Evolutionary conservation across 179 eudicot species (phyloP), one percentile per base, ranked within the genome.

Genomic region (Silene vulgaris): DNA sequence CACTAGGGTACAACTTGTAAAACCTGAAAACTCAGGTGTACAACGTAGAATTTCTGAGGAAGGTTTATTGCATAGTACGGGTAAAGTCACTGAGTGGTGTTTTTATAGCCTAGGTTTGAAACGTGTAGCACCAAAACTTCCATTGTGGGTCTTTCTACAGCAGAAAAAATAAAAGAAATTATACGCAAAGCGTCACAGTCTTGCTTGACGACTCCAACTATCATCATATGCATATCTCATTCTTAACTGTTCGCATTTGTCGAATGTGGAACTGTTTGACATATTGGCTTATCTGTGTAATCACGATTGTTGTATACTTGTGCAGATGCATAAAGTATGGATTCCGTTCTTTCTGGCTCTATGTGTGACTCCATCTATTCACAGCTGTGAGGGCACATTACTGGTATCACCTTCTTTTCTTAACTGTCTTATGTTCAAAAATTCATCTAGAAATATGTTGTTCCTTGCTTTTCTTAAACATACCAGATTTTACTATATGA

Each of bases 321-420:
- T 84, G 87, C 91, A 93, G 99, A 91, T 93, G 98, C 97, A 84
- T 82, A 85, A 79, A 81, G 98, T 91, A 71, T 80, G 91, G 86
- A 74, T 90, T 76, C 97, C 93, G 21, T 93, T 79, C 85, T 93
- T 89, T 79, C 74, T 91, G 62, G 90, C 98, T 12, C 82, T 93
- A 75, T 84, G 85, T 76, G 81, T 91, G 74, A 86, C 97, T 32
- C 91, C 99, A 48, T 78, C 85, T 76, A 84, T 90, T 72, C 98
- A 87, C 84, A 77, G 98, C 83, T 91, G 91, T 74, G 99, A 96
- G 77, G 98, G 99, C 35, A 88, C 98, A 32, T 82, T 96, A 82
- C 84, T 93, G 96, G 99, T 96, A 89, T 73, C 87, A 67, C 77
- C 19, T 54, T 54, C 17, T 71, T 21, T 28, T n/a, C 35, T 32